Evolutionary conservation across 2,329 filamentous ascomycete species (phyloP).

Genomic region (Talaromyces sp.): DNA sequence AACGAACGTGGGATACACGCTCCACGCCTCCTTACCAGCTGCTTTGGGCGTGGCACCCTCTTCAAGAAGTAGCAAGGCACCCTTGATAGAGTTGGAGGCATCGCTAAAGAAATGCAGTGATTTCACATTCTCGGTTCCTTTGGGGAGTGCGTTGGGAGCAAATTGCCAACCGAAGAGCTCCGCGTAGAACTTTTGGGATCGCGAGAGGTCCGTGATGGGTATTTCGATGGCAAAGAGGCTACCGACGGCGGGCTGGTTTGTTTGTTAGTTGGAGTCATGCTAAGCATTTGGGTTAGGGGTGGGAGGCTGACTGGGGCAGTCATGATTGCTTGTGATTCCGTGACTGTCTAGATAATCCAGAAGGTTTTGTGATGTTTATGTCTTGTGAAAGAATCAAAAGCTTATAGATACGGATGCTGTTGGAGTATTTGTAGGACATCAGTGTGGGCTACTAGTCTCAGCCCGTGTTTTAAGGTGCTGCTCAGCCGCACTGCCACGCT

Average conservation of each 20-base stretch:
- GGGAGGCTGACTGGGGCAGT: background rate
- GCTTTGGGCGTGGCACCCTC: constrained; percentile 1
- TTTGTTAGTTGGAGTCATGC: background rate
- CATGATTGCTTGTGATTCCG: constrained; percentile 5
- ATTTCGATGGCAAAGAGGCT: constrained; percentile 14
- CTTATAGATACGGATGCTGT: background rate
- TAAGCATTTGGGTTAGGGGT: background rate
- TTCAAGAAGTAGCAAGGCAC: constrained; percentile 14
- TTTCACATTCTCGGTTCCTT: constrained; percentile 9
- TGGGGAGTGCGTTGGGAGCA: background rate
- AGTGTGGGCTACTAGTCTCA: background rate
- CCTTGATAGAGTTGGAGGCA: constrained; percentile 10
- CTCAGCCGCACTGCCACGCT: background rate
- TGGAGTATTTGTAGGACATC: background rate
- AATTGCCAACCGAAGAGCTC: constrained; percentile 14
- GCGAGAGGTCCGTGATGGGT: constrained; percentile 9
- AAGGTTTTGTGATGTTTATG: background rate
- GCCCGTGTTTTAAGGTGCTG: background rate
- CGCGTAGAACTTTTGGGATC: constrained; percentile 13
- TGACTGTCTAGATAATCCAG: background rate
- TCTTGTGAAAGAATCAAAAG: background rate
- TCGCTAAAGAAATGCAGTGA: constrained; percentile 15
- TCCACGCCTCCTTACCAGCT: constrained; percentile 12
- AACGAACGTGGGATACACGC: constrained; percentile 7
- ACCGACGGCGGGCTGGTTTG: constrained; percentile 9